Base-by-base conservation (phyloP, 495 filamentous ascomycete species). In the Lineolata rhizophorae region DNA sequence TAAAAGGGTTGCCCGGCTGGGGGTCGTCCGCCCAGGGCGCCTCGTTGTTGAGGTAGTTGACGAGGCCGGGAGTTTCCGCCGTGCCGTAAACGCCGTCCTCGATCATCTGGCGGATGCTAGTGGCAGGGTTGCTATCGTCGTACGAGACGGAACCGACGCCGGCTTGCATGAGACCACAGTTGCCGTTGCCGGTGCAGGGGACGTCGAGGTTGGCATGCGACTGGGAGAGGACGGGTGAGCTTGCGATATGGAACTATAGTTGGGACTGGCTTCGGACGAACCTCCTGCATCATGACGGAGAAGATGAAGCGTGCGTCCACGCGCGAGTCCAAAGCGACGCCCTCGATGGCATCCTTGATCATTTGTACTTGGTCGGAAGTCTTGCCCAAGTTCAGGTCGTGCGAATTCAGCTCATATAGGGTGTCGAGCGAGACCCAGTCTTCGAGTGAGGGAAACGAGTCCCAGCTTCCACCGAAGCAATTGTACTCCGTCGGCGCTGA, bases 161-260 rank as follows among this genome's bases (percentile, higher is more conserved):
- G 12, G 33, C 33, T 37, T 39, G 36, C 36, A 39, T 39, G 1
- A 39, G 25, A 12, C 36, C 36, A 26, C 36, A 39, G 22, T 29
- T 37, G 32, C 18, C 22, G 9, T 25, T 18, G 13, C 34, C 19
- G 22, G 18, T 39, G 33, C 36, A 39, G 13, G 11, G 32, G 3
- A 31, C 17, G 13, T 24, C 20, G 6, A 27, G 32, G 18, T 21
- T 18, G 17, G 32, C 36, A 21, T 21, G 17, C 21, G 36, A 39
- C 36, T 39, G 18, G 3, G n/a, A 12, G 19, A 2, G 8, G 1
- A n/a, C 20, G 8, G 12, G 15, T 20, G 4, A 30, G 6, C 14
- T 30, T 9, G 28, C 6, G 28, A 16, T 10, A 30, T 30, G 28
- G 8, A 9, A 16, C 15, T 17, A 30, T 6, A n/a, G n/a, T n/a